Base-by-base conservation (phyloP, 2,329 filamentous ascomycete genomes). In the Karstenula rhodostoma region DNA sequence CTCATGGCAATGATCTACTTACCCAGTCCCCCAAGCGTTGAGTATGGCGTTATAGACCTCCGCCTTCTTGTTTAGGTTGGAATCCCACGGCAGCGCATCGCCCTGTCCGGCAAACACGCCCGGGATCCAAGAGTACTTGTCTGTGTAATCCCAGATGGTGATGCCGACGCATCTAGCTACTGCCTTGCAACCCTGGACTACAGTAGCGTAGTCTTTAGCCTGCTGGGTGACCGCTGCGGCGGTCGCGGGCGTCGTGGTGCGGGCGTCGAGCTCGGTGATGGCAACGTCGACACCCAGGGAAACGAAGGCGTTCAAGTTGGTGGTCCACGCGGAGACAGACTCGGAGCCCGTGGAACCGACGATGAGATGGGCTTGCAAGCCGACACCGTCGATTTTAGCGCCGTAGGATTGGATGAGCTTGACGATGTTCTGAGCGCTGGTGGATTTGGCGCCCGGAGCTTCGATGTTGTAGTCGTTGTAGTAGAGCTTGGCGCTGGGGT, bases 211-310 rank as follows among this genome's bases (percentile, higher is more conserved):
- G 75, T 90, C 88, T 33, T 78, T 77, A 6, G 83, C 17, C 59
- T 75, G 68, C 43, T 72, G 69, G 10, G 64, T 55, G 17, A 73
- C 58, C 13, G 68, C 69, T 1, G 63, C 60, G 2, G 65, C 59
- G 2, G 68, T 73, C 3, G 67, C 66, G 1, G 76, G 75, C 1
- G 69, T 68, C 32, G 49, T 63, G 29, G 77, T 67, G 33, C 74
- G 67, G 66, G 91, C 89, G 68, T 91, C 89, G 19, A 90, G 80
- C 77, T 90, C 87, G 2, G 87, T 89, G 57, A 88, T 80, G 9
- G 87, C 87, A 29, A 89, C 81, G 64, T 90, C 86, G 22, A 85
- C 80, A 19, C 81, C 81, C 23, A 85, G 75, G n/a, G 70, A 70
- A 2, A 83, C 84, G 52, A 87, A 84, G 0, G 79, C 77, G 63